Conservation (phyloP, 805 yeast species). For the Zygosaccharomyces rouxii region DNA sequence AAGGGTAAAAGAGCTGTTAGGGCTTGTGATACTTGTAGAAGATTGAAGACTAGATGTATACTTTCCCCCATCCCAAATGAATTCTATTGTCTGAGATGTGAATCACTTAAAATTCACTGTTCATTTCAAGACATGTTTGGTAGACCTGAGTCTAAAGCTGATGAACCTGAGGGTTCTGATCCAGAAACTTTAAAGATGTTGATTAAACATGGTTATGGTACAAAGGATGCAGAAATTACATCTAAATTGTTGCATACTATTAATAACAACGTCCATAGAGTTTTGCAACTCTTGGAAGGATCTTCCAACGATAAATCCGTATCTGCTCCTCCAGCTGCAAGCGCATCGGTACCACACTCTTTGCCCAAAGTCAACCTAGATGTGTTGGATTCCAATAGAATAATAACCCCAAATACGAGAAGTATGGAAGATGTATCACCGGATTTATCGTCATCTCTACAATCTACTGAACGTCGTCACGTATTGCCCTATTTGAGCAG, state of each 20-base stretch:
- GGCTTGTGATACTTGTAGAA: conserved; percentile 55
- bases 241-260: conserved; percentile 17
- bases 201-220: conserved; percentile 17
- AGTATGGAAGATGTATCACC: neutral
- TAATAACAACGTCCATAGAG: conserved; percentile 14
- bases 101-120: conserved; percentile 48
- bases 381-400: neutral
- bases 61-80: conserved; percentile 43
- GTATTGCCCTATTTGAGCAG: conserved; percentile 13
- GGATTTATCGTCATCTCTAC: conserved; percentile 7
- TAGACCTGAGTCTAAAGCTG: neutral
- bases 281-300: conserved; percentile 11
- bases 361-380: neutral
- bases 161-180: conserved; percentile 5
- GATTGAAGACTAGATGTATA: conserved; percentile 59
- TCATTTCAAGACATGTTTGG: conserved; percentile 40
- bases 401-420: neutral
- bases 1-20: conserved; percentile 39
- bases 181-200: conserved; percentile 16
- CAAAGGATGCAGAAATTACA: conserved; percentile 13
- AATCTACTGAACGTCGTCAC: conserved; percentile 13
- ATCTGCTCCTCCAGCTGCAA: neutral
- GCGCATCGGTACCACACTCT: neutral
- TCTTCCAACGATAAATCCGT: neutral
- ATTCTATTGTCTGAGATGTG: conserved; percentile 54